A percentile compares a stretch with the other conserved stretches of the same genome.
Evolutionary conservation across 2,329 filamentous ascomycete species (phyloP).

Genomic region (Dendryphion nanum): DNA sequence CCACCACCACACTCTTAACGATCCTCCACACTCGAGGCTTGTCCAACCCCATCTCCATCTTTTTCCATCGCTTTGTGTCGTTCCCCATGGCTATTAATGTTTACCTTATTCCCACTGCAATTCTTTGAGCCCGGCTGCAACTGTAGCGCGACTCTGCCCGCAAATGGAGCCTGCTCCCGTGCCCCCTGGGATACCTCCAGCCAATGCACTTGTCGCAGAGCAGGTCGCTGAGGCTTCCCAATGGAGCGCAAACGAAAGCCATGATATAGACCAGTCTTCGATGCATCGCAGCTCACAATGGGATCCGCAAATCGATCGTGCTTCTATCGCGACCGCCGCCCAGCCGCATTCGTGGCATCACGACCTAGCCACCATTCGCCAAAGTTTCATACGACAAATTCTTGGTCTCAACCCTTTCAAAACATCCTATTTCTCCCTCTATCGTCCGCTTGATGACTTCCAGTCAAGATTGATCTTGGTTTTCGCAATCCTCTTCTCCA

Average conservation of each 20-base stretch:
- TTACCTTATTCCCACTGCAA: too few relatives aligned
- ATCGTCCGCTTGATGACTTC: constrained; percentile 44
- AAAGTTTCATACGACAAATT: constrained; percentile 38
- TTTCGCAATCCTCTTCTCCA: constrained; percentile 42
- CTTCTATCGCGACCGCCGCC: constrained; percentile 34
- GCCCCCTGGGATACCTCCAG: neutral
- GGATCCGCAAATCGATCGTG: constrained; percentile 33
- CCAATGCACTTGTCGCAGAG: neutral
- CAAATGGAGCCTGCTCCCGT: constrained; percentile 3
- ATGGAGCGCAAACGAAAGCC: constrained; percentile 12
- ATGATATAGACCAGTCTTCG: constrained; percentile 1
- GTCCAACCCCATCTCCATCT: too few relatives aligned
- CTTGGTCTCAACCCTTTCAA: constrained; percentile 46
- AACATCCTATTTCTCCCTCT: constrained; percentile 51
- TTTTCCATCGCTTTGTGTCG: too few relatives aligned
- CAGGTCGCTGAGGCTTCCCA: constrained; percentile 11
- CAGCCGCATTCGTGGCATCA: constrained; percentile 31
- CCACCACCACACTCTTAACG: too few relatives aligned
- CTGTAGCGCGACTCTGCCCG: too few relatives aligned
- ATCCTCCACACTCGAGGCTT: too few relatives aligned
- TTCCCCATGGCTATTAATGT: too few relatives aligned
- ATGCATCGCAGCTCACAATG: constrained; percentile 25
- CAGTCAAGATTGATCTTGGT: constrained; percentile 37
- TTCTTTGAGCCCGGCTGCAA: too few relatives aligned
- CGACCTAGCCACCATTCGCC: constrained; percentile 27